Percentiles rank a stretch among this genome's conserved stretches.
Conservation (phyloP, 768 basidiomycete genomes). For the Leccinum longicurvipes region DNA sequence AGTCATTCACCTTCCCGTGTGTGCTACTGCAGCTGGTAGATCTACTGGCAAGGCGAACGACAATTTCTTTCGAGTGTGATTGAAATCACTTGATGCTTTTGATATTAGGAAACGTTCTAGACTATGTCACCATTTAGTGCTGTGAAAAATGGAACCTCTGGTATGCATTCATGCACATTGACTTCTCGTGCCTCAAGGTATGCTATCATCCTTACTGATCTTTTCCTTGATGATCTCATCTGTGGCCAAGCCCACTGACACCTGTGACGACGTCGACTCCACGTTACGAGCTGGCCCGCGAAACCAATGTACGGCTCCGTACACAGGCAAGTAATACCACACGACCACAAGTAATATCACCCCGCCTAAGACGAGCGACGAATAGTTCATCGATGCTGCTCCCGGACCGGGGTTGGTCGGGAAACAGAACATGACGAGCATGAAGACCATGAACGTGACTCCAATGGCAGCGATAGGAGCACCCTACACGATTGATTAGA, state of each 20-base stretch:
- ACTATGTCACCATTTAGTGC: no score
- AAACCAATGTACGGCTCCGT: constrained; percentile 72
- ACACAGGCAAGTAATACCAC: constrained; percentile 67
- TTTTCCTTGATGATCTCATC: background rate
- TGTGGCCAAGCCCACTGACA: background rate
- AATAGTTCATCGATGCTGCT: constrained; percentile 63
- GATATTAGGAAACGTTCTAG: no score
- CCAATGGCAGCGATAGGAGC: constrained; percentile 49
- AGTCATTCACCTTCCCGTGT: no score
- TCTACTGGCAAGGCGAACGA: background rate
- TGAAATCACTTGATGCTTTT: no score
- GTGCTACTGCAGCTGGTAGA: no score
- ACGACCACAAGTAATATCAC: constrained; percentile 50
- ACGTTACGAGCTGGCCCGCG: constrained; percentile 52
- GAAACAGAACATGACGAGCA: constrained; percentile 60
- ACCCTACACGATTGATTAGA: constrained; percentile 36
- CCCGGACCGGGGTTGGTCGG: constrained; percentile 47
- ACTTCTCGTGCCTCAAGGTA: no score
- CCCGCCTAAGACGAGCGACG: constrained; percentile 60
- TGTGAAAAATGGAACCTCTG: no score
- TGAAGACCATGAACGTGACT: constrained; percentile 62
- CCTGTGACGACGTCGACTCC: constrained; percentile 12
- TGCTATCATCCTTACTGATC: background rate
- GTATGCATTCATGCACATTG: no score
- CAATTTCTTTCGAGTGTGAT: no score